Evolutionary conservation across 345 rosid genomes (phyloP), one percentile per base, ranked within the genome.

Genomic region (Melastoma malabathricum): DNA sequence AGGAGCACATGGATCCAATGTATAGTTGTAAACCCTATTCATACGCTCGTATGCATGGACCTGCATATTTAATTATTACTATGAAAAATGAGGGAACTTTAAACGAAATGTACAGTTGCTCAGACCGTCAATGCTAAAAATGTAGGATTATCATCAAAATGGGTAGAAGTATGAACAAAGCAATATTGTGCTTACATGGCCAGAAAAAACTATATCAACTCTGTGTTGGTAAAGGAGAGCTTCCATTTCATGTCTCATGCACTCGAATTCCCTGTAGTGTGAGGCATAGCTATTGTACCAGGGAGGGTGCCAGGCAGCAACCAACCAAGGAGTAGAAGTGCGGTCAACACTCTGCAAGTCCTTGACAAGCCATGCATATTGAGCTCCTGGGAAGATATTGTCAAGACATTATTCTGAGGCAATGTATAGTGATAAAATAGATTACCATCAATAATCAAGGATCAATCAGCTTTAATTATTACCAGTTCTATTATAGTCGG

Each of bases 241-340:
- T 69, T 89, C 97, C 88, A 89, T 86, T 67, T 74, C 81, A 64
- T 71, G 86, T 66, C 97, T 77, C 97, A 86, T 89, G 68, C 97
- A 89, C 70, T 89, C 97, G 58, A 79, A 83, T 64, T 85, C 97
- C 53, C 83, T 88, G 69, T 83, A 89, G 53, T 89, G 97, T 1
- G 97, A 79, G 45, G 78, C 62, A 50, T 83, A 84, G 68, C 85
- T 82, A 57, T 75, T 82, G 56, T 81, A 89, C 89, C 95, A 89
- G 15, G 95, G 95, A 13, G 93, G 68, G 73, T 89, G 95, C 95
- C 80, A 77, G 14, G 79, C 78, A 46, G 88, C 94, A 46, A 81
- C 85, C 43, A 89, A 60, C 97, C 97, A 89, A 10, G 93, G 95
- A 29, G 87, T 85, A 51, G 71, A 62, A 1, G 58, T 22, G 6